phyloP scores from a whole-genome alignment of 2,329 filamentous ascomycete species.

The Epichloe sibirici region DNA sequence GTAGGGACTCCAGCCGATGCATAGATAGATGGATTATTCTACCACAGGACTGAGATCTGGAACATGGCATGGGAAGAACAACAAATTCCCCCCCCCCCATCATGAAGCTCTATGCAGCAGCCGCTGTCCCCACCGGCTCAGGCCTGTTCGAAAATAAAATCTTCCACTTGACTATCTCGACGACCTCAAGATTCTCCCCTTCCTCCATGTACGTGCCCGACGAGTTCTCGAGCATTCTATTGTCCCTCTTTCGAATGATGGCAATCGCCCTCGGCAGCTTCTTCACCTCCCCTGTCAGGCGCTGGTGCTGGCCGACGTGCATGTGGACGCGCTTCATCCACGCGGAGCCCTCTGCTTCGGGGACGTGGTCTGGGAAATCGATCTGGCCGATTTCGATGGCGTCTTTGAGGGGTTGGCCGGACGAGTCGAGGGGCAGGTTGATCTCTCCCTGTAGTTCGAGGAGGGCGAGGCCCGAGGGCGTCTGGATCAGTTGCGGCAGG shows the following conservation, averaged over 20 bases:
- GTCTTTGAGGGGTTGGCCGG: constrained; percentile 18
- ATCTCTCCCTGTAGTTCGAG: constrained; percentile 88
- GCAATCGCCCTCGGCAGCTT: constrained; percentile 70
- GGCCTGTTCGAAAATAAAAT: constrained; percentile 73
- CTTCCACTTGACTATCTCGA: constrained; percentile 80
- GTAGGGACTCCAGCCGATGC: too few relatives aligned
- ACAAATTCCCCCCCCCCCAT: not conserved
- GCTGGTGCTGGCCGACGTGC: constrained; percentile 79
- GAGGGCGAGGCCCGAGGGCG: constrained; percentile 77
- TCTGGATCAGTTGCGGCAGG: constrained; percentile 73
- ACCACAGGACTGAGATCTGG: too few relatives aligned
- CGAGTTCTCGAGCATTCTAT: constrained; percentile 28
- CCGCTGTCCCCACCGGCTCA: constrained; percentile 60
- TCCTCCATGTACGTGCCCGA: constrained; percentile 26
- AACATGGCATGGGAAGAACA: not conserved
- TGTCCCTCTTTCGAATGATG: constrained; percentile 51
- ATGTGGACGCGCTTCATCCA: constrained; percentile 91
- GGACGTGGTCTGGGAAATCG: constrained; percentile 63
- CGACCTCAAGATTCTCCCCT: constrained; percentile 57
- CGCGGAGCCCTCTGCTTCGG: constrained; percentile 34
- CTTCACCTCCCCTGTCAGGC: constrained; percentile 81
- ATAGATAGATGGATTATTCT: too few relatives aligned
- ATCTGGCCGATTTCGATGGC: constrained; percentile 50
- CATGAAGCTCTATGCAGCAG: not conserved
- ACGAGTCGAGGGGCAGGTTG: constrained; percentile 48